phyloP scores from a whole-genome alignment of 2,329 filamentous ascomycete genomes.

The Arthrobotrys conoides region DNA sequence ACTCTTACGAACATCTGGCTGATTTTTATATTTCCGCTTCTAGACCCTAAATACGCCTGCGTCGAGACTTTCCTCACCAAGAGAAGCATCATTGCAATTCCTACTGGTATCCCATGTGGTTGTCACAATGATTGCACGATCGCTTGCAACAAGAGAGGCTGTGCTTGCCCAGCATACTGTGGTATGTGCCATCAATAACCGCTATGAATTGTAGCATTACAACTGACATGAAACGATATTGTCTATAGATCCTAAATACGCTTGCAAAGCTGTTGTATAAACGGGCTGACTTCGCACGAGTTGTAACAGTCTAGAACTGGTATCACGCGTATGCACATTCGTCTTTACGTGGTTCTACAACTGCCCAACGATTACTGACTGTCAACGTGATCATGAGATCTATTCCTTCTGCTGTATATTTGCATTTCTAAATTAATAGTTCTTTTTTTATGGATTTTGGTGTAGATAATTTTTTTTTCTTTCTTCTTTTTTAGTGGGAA shows the following conservation, averaged over 20 bases:
- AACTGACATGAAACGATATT: slow-evolving; percentile 31
- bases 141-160: slow-evolving; percentile 17
- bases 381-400: background rate
- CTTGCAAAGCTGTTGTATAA: background rate
- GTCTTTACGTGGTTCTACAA: background rate
- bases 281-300: no score
- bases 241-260: slow-evolving; percentile 50
- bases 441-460: background rate
- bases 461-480: background rate
- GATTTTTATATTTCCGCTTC: slow-evolving; percentile 2
- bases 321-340: no score
- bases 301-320: no score
- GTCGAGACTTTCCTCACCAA: slow-evolving; percentile 17
- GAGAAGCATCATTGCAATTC: slow-evolving; percentile 14
- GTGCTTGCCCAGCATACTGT: slow-evolving; percentile 52
- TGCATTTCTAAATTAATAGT: background rate
- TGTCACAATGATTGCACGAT: slow-evolving; percentile 54
- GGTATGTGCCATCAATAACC: slow-evolving; percentile 43
- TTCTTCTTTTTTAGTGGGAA: background rate
- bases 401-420: background rate
- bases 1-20: background rate
- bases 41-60: slow-evolving; percentile 60
- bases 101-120: slow-evolving; percentile 36
- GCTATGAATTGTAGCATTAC: background rate
- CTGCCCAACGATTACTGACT: background rate